Evolutionary conservation across 257 asterid species (phyloP), one percentile per base, ranked within the genome.

Genomic region (Solanum piurae): DNA sequence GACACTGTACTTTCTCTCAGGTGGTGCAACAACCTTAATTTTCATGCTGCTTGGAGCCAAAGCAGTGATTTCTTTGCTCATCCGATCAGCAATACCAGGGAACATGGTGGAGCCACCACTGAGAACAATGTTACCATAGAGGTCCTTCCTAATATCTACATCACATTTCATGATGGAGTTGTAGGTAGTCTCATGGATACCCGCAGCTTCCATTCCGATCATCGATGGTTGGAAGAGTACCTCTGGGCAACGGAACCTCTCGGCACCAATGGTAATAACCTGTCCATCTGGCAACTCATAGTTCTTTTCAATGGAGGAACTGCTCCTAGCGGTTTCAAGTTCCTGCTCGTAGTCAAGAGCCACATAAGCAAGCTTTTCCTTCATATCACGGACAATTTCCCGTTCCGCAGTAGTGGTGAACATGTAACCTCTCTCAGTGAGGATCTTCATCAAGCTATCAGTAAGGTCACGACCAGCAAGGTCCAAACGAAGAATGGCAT

Each of bases 401-500:
- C 93, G 93, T 86, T 91, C 93, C n/a, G 93, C 93, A 36, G 93
- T 88, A 71, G 93, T 91, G 87, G 93, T 91, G 91, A 91, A 91
- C 93, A 91, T 91, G 90, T 91, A 91, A 27, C 93, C 93, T 88
- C 93, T 91, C 85, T 91, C 93, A 0, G 93, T 91, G 55, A 91
- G 92, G 83, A 91, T 91, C 86, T 91, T 91, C 93, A 91, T 91
- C 86, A 91, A 89, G 73, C 86, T 88, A 69, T 91, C 93, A 7
- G 93, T 90, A 55, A 91, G 91, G 86, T 91, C 93, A 86, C 93
- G 93, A 40, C 93, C 93, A 12, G 93, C 93, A 73, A 91, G 92
- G 84, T 91, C 93, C 20, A 91, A 88, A 84, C 93, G 93, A 80
- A 91, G 93, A 76, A 91, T 91, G 72, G 93, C 93, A 86, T 91